Conservation (phyloP, 176 grass and related monocot genomes). For the Avena sativa region DNA sequence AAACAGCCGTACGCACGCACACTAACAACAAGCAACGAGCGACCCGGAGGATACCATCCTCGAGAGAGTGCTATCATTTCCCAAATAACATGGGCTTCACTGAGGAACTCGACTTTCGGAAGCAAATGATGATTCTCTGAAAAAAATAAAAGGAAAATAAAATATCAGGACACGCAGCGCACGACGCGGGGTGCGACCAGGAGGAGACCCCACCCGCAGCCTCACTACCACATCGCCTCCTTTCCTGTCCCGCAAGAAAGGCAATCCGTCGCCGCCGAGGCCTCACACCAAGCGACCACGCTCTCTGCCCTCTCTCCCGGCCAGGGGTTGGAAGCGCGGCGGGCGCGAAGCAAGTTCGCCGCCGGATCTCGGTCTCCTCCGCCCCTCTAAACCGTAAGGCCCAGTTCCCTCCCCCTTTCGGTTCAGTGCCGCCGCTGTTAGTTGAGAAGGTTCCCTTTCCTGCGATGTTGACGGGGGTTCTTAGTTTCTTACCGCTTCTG, state of each 20-base stretch:
- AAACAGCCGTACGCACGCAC: too few species aligned
- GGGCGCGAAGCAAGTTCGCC: neutral
- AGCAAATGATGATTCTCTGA: neutral
- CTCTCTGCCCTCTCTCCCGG: neutral
- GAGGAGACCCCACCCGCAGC: neutral
- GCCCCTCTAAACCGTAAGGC: conserved; percentile 15
- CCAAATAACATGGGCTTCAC: too few species aligned
- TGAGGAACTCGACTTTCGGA: neutral
- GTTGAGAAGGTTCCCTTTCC: neutral
- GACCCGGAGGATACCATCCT: too few species aligned
- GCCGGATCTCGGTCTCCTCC: neutral
- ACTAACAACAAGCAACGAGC: too few species aligned
- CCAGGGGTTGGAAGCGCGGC: neutral
- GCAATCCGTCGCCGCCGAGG: neutral
- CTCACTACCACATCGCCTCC: neutral
- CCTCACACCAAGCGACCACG: neutral
- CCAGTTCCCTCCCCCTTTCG: neutral
- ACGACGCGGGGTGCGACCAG: neutral
- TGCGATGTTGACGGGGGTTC: neutral
- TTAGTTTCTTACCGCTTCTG: neutral
- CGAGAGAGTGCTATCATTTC: too few species aligned
- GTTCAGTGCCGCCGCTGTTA: neutral
- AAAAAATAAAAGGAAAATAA: neutral
- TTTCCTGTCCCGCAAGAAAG: conserved; percentile 37
- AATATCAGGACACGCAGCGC: neutral